These are phyloP conservation scores for Aspergillus awamori DNA, from an alignment of 2,329 filamentous ascomycete genomes.

Conservation along the genomic window DNA sequence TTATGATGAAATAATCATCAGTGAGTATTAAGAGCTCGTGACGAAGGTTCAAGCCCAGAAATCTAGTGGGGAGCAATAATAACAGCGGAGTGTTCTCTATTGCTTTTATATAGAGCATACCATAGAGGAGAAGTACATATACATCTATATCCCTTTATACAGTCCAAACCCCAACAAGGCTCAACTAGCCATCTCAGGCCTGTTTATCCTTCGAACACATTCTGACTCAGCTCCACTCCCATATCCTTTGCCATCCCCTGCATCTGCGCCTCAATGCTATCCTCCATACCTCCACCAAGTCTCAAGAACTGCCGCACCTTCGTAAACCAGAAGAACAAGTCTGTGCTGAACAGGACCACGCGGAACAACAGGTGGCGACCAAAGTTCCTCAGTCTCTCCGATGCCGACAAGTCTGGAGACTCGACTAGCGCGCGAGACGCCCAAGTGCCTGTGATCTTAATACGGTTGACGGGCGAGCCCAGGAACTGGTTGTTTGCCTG, in stretches of 20 bases:
- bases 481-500: constrained; percentile 92
- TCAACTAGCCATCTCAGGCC: too few relatives aligned
- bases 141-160: too few relatives aligned
- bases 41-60: too few relatives aligned
- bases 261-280: constrained; percentile 89
- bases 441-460: constrained; percentile 94
- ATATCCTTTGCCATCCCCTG: constrained; percentile 84
- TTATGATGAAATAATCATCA: too few relatives aligned
- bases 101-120: neutral
- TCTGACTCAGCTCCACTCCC: constrained; percentile 86
- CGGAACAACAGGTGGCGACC: constrained; percentile 82
- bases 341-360: constrained; percentile 72
- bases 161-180: too few relatives aligned
- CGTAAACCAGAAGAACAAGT: constrained; percentile 81
- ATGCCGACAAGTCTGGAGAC: constrained; percentile 64
- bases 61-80: too few relatives aligned
- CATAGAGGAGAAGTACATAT: neutral
- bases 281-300: constrained; percentile 83
- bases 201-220: constrained; percentile 77
- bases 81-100: too few relatives aligned
- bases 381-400: constrained; percentile 68
- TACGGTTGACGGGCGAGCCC: constrained; percentile 82
- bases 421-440: constrained; percentile 81
- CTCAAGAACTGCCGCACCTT: constrained; percentile 77
- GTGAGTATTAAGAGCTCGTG: too few relatives aligned